These are phyloP conservation scores for Kokia cookei DNA, from an alignment of 441 rosid species.

Conservation along the genomic window DNA sequence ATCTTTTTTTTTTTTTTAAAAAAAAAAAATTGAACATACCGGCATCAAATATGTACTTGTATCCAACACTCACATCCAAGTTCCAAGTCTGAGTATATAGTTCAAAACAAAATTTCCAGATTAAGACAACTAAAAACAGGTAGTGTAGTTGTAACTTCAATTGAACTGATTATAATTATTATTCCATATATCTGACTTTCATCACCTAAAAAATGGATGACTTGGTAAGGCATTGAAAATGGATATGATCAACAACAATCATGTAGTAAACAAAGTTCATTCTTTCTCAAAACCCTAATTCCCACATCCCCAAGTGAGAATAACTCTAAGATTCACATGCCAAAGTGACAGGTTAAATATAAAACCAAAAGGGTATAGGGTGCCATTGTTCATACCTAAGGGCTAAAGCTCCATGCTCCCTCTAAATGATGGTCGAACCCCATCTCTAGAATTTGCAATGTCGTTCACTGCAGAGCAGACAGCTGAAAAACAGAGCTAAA, in stretches of 20 bases:
- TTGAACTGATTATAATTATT: not conserved
- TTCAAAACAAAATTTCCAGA: not conserved
- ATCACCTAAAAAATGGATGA: not conserved
- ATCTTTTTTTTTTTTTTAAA: too few relatives aligned
- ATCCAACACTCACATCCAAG: too few relatives aligned
- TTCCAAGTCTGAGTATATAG: not conserved
- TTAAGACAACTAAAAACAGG: not conserved
- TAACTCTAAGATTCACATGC: not conserved
- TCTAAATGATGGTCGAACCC: slow-evolving; percentile 6
- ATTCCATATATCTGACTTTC: not conserved
- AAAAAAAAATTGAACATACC: too few relatives aligned
- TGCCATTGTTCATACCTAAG: not conserved
- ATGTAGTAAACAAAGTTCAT: not conserved
- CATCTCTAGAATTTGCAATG: not conserved
- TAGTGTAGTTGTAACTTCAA: not conserved
- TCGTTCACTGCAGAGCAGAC: not conserved
- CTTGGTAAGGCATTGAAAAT: not conserved
- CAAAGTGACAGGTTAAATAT: not conserved
- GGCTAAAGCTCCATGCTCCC: not conserved
- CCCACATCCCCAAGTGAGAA: not conserved
- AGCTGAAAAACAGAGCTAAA: not conserved
- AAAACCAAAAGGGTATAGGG: not conserved
- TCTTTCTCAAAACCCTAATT: not conserved
- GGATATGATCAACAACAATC: not conserved
- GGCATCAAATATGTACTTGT: too few relatives aligned